Percentiles rank a stretch among this genome's conserved stretches.
These are phyloP conservation scores for Glebionis coronaria DNA, from an alignment of 129 eudicot genomes.

Conservation along the genomic window DNA sequence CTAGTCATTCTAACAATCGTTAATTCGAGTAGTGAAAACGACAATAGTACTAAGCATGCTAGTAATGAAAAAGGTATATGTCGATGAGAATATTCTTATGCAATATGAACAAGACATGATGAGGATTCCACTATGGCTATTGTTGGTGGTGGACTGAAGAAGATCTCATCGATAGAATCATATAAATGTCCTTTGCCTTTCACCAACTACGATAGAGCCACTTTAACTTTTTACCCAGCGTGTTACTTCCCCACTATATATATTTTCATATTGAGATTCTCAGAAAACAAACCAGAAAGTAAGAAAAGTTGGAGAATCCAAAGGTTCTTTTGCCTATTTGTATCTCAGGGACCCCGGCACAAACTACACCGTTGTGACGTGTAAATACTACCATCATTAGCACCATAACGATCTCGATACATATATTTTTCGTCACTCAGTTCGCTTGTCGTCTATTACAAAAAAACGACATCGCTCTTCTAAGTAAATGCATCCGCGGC, in stretches of 20 bases:
- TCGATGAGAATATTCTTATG: slow-evolving; percentile 29
- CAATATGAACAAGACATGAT: slow-evolving; percentile 32
- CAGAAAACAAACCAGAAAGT: not conserved
- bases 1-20: slow-evolving; percentile 1
- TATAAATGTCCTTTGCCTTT: slow-evolving; percentile 28
- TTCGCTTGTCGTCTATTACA: no score
- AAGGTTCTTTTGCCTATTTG: no score
- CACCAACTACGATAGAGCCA: slow-evolving; percentile 27
- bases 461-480: no score
- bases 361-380: no score
- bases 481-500: no score
- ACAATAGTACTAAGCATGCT: not conserved
- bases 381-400: no score
- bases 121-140: slow-evolving; percentile 30
- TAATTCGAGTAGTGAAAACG: not conserved
- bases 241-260: slow-evolving; percentile 2
- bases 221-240: slow-evolving; percentile 31
- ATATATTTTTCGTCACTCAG: no score
- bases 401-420: no score
- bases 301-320: no score
- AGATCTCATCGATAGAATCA: slow-evolving; percentile 14
- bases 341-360: no score
- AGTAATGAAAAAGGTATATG: slow-evolving; percentile 8
- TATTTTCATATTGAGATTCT: not conserved
- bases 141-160: slow-evolving; percentile 22